These are phyloP conservation scores for Aspergillus brasiliensis DNA, from an alignment of 2,329 filamentous ascomycete species.

Conservation along the genomic window DNA sequence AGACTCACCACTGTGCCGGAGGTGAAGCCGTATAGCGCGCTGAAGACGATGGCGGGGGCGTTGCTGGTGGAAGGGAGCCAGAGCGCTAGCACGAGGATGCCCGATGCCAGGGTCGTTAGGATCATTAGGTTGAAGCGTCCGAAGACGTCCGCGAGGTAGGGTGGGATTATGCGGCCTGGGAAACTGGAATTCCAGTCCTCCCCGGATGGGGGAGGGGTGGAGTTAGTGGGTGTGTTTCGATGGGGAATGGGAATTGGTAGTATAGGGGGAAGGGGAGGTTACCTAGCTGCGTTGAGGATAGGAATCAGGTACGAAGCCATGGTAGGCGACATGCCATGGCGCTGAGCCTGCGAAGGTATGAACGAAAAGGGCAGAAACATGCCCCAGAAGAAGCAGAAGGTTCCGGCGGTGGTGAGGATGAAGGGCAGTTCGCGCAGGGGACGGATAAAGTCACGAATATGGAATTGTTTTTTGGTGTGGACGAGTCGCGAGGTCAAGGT, in stretches of 20 bases:
- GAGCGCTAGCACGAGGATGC: slow-evolving; percentile 46
- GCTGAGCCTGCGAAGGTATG: slow-evolving; percentile 16
- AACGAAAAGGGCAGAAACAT: slow-evolving; percentile 18
- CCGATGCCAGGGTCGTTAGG: slow-evolving; percentile 5
- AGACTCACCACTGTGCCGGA: slow-evolving; percentile 68
- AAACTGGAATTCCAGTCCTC: slow-evolving; percentile 39
- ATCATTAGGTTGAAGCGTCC: slow-evolving; percentile 33
- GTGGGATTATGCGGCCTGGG: slow-evolving; percentile 59
- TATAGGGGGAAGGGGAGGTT: not conserved
- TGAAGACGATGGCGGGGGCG: slow-evolving; percentile 64
- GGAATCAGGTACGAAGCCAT: slow-evolving; percentile 57
- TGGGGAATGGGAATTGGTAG: not conserved
- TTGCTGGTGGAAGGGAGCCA: slow-evolving; percentile 58
- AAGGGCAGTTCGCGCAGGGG: slow-evolving; percentile 15
- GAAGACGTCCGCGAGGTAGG: slow-evolving; percentile 55
- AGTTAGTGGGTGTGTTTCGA: not conserved
- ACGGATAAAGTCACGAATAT: slow-evolving; percentile 11
- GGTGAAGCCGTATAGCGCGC: slow-evolving; percentile 68
- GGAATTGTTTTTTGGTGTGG: slow-evolving; percentile 11
- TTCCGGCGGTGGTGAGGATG: slow-evolving; percentile 23
- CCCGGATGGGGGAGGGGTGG: too few species aligned
- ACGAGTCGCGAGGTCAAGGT: slow-evolving; percentile 52
- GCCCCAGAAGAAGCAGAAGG: slow-evolving; percentile 47
- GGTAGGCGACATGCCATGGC: slow-evolving; percentile 19
- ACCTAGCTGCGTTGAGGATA: slow-evolving; percentile 54